Evolutionary conservation across 139 green algal species (phyloP), one percentile per base, ranked within the genome.

Genomic region (Volvox africanus): DNA sequence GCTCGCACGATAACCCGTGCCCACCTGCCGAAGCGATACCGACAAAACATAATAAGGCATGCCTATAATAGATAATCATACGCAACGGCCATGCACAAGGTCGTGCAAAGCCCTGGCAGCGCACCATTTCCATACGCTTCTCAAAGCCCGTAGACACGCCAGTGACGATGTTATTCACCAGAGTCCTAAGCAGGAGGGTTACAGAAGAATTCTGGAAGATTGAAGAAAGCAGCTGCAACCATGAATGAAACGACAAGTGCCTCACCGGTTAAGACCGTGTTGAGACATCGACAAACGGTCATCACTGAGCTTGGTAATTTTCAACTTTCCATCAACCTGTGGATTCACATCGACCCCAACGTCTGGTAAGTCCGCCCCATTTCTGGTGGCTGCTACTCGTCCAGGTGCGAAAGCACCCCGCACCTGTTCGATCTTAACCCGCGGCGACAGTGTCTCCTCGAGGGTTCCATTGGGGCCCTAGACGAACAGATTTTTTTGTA

Each of bases 151-250:
- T 92, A 11, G 95, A 95, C 24, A 99, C 96, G 61, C 98, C 98
- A 21, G 95, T 76, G 21, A 99, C 95, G 97, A 99, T 99, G 97
- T 99, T 99, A 93, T 93, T 95, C 2, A 96, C 93, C 65, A 99
- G 94, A 0, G 96, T 95, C 91, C 97, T 96, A 89, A n/a, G 16
- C 44, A 55, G 44, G 5, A 55, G 44, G 44, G 44, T 9, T 9
- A 55, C 44, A 55, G 44, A 5, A 14, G 44, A 55, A 55, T 55
- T 55, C 44, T 9, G 44, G 44, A 5, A 55, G 5, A 14, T 55
- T 55, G 44, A 55, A 55, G 44, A 55, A 55, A 55, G 44, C 44
- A 55, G 44, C 9, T 55, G 9, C 44, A 55, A 55, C 44, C 9
- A 55, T 9, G 5, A 55, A 55, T 5, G 5, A 55, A 55, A 55